These are phyloP conservation scores for Athelia sp. DNA, from an alignment of 1,284 basidiomycete genomes.

Conservation along the genomic window DNA sequence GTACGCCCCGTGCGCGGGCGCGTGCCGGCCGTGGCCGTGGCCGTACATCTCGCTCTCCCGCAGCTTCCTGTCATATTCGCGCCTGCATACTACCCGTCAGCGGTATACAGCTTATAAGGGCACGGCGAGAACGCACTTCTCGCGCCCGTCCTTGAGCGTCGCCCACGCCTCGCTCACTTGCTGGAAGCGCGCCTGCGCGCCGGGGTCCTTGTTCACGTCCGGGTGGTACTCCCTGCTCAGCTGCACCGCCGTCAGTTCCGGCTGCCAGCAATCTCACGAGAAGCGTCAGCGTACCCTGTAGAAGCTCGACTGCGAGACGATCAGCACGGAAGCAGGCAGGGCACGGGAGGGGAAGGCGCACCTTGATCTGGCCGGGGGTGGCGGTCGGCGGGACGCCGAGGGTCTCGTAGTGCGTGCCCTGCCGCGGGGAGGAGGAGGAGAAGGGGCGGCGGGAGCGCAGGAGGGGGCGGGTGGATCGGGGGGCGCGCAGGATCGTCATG, in stretches of 20 bases:
- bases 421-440: slow-evolving; percentile 1
- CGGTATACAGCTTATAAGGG: no score
- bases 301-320: slow-evolving; percentile 37
- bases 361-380: slow-evolving; percentile 44
- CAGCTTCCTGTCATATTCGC: not conserved
- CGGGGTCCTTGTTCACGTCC: slow-evolving; percentile 35
- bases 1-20: slow-evolving; percentile 18
- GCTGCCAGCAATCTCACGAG: no score
- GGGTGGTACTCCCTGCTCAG: slow-evolving; percentile 48
- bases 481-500: no score
- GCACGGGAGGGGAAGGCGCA: slow-evolving; percentile 12
- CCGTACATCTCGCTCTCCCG: no score
- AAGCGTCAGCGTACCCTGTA: slow-evolving; percentile 34
- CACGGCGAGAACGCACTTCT: slow-evolving; percentile 39
- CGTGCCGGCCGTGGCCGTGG: no score
- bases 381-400: slow-evolving; percentile 37
- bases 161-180: slow-evolving; percentile 45
- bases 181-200: slow-evolving; percentile 38
- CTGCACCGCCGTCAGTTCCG: no score
- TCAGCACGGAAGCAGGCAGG: not conserved
- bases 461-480: no score
- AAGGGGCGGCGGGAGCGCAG: not conserved
- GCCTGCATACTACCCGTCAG: no score
- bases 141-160: slow-evolving; percentile 40
- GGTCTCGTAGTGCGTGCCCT: slow-evolving; percentile 35